Evolutionary conservation across 306 rosid genomes (phyloP).

Genomic region (Rosa rugosa): DNA sequence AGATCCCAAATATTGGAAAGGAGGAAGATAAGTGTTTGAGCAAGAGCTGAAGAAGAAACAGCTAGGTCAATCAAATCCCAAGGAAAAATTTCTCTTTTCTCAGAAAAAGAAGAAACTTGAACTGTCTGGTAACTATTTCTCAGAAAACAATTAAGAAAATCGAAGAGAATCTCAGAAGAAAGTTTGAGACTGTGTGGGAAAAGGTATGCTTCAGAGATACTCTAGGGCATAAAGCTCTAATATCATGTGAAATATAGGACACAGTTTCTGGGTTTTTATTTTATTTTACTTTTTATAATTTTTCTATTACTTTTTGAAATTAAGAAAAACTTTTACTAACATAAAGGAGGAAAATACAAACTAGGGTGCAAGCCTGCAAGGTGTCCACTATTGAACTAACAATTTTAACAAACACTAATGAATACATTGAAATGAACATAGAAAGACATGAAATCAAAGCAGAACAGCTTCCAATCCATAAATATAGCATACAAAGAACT

Average conservation of each 20-base stretch:
- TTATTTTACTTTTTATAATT: too few species aligned
- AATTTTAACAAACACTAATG: background rate
- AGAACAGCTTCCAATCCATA: background rate
- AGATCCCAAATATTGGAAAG: background rate
- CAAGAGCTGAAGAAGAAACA: background rate
- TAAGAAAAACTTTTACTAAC: background rate
- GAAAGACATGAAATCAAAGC: background rate
- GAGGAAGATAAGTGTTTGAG: background rate
- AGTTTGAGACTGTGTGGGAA: background rate
- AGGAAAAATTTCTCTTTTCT: background rate
- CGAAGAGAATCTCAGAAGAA: background rate
- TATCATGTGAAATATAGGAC: background rate
- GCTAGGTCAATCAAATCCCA: background rate
- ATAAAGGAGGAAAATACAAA: background rate
- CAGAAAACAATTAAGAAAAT: background rate
- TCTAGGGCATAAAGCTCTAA: background rate
- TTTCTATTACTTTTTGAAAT: background rate
- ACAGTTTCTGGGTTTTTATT: background rate
- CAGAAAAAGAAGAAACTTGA: background rate
- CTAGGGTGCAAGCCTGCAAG: background rate
- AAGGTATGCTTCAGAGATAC: background rate
- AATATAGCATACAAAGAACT: background rate
- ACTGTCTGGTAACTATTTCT: background rate
- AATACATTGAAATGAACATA: background rate
- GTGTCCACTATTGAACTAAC: background rate